Evolutionary conservation across 805 yeast genomes (phyloP), one percentile per base, ranked within the genome.

Genomic region (Candida easanensis): DNA sequence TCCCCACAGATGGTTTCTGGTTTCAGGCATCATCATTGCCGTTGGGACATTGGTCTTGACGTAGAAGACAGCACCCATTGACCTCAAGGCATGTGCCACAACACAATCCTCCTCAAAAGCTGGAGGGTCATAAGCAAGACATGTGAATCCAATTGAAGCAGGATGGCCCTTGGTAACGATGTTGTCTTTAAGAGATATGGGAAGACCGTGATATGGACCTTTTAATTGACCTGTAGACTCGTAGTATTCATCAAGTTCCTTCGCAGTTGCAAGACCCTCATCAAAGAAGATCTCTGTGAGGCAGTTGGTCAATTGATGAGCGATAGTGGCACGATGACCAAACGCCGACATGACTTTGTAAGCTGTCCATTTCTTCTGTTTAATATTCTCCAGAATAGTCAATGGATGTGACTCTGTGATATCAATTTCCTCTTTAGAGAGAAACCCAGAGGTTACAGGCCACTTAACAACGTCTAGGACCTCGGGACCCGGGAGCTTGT

Each of bases 171-270:
- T 63, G 41, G 78, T 52, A 42, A 58, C 54, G 18, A 58, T 23
- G 27, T 61, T 55, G 43, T 61, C 82, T 48, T 82, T 82, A 43
- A 81, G 63, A 0, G 85, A 78, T 32, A 82, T 64, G 9, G 88
- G 88, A 16, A 82, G 56, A 0, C 88, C 88, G 51, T 82, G 88
- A 36, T 82, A 68, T 2, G 84, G 83, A 22, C 88, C 88, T 35
- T 76, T 61, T 4, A 74, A 59, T 51, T 75, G 66, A 11, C 83
- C 84, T 35, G 73, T 63, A 33, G 63, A 53, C 41, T 57, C 60
- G 44, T 51, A 76, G 54, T 73, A 71, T 13, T 66, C 76, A 55
- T 82, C 89, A 46, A 80, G 65, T 40, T 58, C 36, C 51, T 70
- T 60, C 5, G 88, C 88, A 43, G 71, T 67, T 44, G 65, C 63